Base-by-base conservation (phyloP, 345 rosid genomes). In the Pseudoturritis turrita region DNA sequence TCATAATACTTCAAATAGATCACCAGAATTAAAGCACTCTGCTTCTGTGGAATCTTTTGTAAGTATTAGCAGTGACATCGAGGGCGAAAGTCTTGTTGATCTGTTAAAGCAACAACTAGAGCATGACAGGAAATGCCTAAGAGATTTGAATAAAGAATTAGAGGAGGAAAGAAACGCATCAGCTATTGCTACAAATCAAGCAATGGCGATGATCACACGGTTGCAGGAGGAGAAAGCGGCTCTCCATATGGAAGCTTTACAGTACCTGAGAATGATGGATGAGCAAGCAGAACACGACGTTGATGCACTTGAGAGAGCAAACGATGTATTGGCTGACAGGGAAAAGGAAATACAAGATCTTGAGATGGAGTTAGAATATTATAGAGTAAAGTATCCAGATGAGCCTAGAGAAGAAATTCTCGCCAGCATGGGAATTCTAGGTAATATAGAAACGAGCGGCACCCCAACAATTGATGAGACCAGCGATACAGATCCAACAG, bases 181-280 rank as follows among this genome's bases (percentile, higher is more conserved):
- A 10, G 79, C 85, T 2, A 71, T 88, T 12, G 87, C 95, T 53
- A 81, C 90, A 12, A 83, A 87, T 65, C 76, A 90, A 74, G 92
- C 97, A 61, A 84, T 88, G 97, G 97, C 95, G 17, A 90, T 90
- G 95, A 90, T 90, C 68, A 88, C 90, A 11, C 61, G 86, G 77
- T 77, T 90, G 73, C 97, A 90, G 73, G 97, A 88, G 70, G 97
- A 87, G 85, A 91, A 89, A 81, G 88, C 97, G 41, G 78, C 87
- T 37, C 85, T 89, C 37, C 88, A 81, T 49, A 89, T 87, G 96
- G 97, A 91, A 62, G 93, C 91, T 29, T 65, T 86, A 70, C 97
- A 91, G 74, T 84, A 81, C 82, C 76, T 91, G 61, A 87, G 97
- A 76, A 86, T 91, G 96, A 91, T 89, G 97, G 97, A 91, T 64